A percentile compares a stretch with the other conserved stretches of the same genome.
These are phyloP conservation scores for Marasmius tenuissimus DNA, from an alignment of 1,284 basidiomycete species.

Conservation along the genomic window DNA sequence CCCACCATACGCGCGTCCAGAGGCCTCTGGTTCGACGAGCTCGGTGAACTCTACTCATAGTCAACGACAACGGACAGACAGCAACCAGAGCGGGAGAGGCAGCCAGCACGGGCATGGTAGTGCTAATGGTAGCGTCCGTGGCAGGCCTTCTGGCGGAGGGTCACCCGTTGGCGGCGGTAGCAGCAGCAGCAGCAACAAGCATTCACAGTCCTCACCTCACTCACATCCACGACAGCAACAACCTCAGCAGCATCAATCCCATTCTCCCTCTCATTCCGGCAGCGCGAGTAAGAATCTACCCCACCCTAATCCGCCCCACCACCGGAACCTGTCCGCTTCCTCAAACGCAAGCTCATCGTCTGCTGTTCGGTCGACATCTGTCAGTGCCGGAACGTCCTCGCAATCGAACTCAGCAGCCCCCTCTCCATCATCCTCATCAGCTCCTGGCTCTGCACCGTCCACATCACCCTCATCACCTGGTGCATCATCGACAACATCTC, in stretches of 20 bases:
- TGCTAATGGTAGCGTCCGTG: conserved; percentile 34
- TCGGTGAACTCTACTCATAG: conserved; percentile 70
- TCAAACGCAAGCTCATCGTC: conserved; percentile 33
- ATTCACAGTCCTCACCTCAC: conserved; percentile 14
- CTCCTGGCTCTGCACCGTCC: conserved; percentile 23
- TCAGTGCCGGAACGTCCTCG: neutral
- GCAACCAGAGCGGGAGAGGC: conserved; percentile 44
- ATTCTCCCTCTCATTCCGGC: neutral
- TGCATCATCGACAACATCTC: conserved; percentile 34
- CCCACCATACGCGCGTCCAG: conserved; percentile 69
- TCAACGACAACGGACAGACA: conserved; percentile 63
- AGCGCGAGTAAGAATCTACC: conserved; percentile 11
- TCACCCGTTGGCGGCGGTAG: neutral
- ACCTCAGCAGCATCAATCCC: conserved; percentile 19
- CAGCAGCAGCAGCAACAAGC: conserved; percentile 3
- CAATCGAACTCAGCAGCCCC: conserved; percentile 41
- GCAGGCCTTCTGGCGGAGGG: conserved; percentile 19
- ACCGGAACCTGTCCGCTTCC: conserved; percentile 44
- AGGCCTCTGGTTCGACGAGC: conserved; percentile 72
- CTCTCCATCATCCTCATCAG: conserved; percentile 37
- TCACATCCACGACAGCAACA: conserved; percentile 21
- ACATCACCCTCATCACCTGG: conserved; percentile 37
- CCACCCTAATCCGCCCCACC: conserved; percentile 37
- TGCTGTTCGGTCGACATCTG: conserved; percentile 19
- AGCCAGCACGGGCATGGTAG: conserved; percentile 36